phyloP scores from a whole-genome alignment of 116 monocot genomes.

The Trichopus zeylanicus region DNA sequence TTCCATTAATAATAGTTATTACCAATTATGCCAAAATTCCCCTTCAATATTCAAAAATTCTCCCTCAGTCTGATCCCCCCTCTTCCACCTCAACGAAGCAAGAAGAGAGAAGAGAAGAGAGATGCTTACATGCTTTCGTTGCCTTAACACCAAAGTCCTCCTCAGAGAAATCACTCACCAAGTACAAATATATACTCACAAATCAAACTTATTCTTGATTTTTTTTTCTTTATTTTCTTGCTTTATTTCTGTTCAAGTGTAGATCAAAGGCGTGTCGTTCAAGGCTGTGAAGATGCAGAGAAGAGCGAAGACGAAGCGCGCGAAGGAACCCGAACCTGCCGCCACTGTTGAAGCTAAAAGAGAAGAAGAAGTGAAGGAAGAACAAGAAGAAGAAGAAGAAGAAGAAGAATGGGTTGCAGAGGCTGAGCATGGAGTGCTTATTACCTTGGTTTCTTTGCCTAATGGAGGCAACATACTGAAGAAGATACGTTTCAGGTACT shows the following conservation, averaged over 20 bases:
- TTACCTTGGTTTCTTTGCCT: slow-evolving; percentile 30
- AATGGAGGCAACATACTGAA: slow-evolving; percentile 31
- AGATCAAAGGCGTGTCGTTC: slow-evolving; percentile 22
- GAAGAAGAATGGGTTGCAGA: slow-evolving; percentile 51
- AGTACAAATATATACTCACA: slow-evolving; percentile 2
- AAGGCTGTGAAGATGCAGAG: slow-evolving; percentile 15
- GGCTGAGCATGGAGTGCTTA: slow-evolving; percentile 39
- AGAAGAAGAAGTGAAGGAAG: slow-evolving; percentile 1
- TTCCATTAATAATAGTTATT: not conserved
- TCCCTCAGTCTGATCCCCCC: not conserved
- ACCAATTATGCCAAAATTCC: too few species aligned
- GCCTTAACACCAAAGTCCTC: slow-evolving; percentile 20
- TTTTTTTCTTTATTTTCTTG: not conserved
- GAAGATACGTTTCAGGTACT: slow-evolving; percentile 50
- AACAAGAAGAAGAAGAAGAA: slow-evolving; percentile 5
- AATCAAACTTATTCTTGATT: not conserved
- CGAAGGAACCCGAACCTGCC: too few species aligned
- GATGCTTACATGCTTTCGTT: slow-evolving; percentile 36
- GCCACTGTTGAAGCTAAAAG: too few species aligned
- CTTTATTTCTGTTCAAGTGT: not conserved
- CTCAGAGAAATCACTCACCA: slow-evolving; percentile 31
- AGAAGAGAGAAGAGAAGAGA: not conserved
- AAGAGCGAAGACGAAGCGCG: not conserved
- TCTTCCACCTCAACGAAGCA: too few species aligned
- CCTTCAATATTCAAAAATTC: not conserved